Evolutionary conservation across 2,329 filamentous ascomycete species (phyloP), one percentile per base, ranked within the genome.

Genomic region (Fusarium kyushuense): DNA sequence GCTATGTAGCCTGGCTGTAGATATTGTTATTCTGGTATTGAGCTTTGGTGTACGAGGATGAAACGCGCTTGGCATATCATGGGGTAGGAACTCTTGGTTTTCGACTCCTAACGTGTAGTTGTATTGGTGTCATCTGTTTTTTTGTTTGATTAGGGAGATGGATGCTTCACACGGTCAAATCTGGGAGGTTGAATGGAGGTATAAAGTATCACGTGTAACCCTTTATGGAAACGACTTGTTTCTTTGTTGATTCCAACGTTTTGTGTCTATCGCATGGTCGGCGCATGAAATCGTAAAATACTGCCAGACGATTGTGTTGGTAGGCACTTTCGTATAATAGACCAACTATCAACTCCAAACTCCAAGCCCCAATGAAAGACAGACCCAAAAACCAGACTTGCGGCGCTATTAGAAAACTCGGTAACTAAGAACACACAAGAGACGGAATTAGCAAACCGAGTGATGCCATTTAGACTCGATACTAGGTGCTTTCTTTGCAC

Each of bases 41-140:
- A 69, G n/a, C 58, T 55, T 69, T 70, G 71, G 69, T 73, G 69
- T 71, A 74, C 56, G 67, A 67, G 64, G 63, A 67, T 42, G 63
- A 72, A 57, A 52, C 57, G 54, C 47, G 29, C 51, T 69, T 75
- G 67, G 72, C 59, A 73, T 72, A 73, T 61, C 66, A 69, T 57
- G 32, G 63, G 49, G 33, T 35, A 63, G 62, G 60, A 29, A 64
- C 54, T 68, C 47, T 66, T 71, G 65, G 64, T 57, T 66, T 58
- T 60, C 45, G 62, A 61, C 48, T 66, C 57, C 60, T 46, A 61
- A 63, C 48, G 58, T 74, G 68, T 74, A 73, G 65, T 65, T 72
- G 59, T 70, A 74, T 55, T 54, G 53, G 65, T 58, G 57, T 65
- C 38, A 57, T 58, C 43, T 61, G 40, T 19, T 30, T 36, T 36